A percentile compares a stretch with the other conserved stretches of the same genome.
phyloP scores from a whole-genome alignment of 75 land plant species.

The Larix kaempferi region DNA sequence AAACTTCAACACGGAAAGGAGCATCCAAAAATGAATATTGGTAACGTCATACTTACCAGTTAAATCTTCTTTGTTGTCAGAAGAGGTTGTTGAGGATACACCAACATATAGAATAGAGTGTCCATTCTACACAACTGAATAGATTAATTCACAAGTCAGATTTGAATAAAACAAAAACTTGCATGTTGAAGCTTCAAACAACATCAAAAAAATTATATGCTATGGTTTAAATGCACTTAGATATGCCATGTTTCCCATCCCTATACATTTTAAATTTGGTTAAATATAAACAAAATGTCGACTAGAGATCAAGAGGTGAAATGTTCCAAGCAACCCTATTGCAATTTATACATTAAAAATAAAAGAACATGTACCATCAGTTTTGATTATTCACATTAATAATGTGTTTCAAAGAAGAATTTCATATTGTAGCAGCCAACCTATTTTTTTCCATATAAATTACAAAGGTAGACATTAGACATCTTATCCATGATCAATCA shows the following conservation, averaged over 20 bases:
- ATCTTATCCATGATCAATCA: not conserved
- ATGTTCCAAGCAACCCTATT: not conserved
- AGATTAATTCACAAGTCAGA: not conserved
- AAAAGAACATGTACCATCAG: not conserved
- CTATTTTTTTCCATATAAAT: too few species aligned
- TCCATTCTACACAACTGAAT: slow-evolving; percentile 81
- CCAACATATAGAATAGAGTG: slow-evolving; percentile 78
- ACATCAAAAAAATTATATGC: too few species aligned
- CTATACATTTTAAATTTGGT: slow-evolving; percentile 3
- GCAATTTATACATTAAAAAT: not conserved
- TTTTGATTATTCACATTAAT: too few species aligned
- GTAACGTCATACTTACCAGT: slow-evolving; percentile 54
- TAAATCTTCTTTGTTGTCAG: slow-evolving; percentile 94
- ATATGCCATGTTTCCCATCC: not conserved
- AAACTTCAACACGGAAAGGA: not conserved
- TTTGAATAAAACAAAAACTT: not conserved
- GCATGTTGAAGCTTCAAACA: too few species aligned
- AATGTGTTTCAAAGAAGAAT: too few species aligned
- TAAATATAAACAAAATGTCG: not conserved
- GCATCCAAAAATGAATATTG: not conserved
- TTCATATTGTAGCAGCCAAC: not conserved
- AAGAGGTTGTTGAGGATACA: slow-evolving; percentile 79
- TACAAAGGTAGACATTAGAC: not conserved
- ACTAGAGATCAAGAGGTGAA: too few species aligned
- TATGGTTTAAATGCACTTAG: not conserved